Conservation (phyloP, 2,329 filamentous ascomycete genomes). For the Epichloe scottii region DNA sequence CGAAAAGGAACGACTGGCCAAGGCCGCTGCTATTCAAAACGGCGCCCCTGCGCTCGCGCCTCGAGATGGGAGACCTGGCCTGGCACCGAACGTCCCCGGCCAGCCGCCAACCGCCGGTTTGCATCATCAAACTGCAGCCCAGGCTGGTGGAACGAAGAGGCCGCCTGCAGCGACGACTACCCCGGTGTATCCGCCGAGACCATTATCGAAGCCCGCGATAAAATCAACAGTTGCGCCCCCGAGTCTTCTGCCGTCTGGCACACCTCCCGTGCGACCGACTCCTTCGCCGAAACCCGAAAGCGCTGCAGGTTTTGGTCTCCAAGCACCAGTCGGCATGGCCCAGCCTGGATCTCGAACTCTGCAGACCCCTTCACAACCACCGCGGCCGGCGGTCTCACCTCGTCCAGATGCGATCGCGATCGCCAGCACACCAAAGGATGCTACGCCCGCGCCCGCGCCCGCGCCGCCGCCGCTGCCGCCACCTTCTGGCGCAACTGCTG, state of each 20-base stretch:
- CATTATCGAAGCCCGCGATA: constrained; percentile 10
- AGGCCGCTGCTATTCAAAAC: constrained; percentile 21
- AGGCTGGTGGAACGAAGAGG: constrained; percentile 13
- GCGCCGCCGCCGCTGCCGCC: neutral
- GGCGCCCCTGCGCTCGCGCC: constrained; percentile 20
- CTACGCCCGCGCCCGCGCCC: constrained; percentile 8
- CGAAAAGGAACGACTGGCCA: constrained; percentile 24
- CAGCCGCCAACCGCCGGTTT: constrained; percentile 5
- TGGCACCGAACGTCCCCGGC: neutral
- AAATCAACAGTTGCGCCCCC: constrained; percentile 17
- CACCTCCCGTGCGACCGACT: constrained; percentile 17
- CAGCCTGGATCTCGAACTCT: constrained; percentile 19
- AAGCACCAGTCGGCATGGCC: constrained; percentile 22
- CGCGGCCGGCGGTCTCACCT: constrained; percentile 21
- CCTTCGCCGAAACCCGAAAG: constrained; percentile 19
- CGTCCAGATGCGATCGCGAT: constrained; percentile 16
- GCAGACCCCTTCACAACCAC: constrained; percentile 19
- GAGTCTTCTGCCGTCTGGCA: constrained; percentile 15
- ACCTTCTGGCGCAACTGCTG: neutral
- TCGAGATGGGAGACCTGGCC: constrained; percentile 18
- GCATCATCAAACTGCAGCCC: constrained; percentile 8
- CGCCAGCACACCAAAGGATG: constrained; percentile 18
- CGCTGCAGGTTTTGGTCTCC: constrained; percentile 21
- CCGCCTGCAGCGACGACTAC: constrained; percentile 18
- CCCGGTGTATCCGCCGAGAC: constrained; percentile 24